Conservation (phyloP, 805 yeast species). For the Brettanomyces nanus region DNA sequence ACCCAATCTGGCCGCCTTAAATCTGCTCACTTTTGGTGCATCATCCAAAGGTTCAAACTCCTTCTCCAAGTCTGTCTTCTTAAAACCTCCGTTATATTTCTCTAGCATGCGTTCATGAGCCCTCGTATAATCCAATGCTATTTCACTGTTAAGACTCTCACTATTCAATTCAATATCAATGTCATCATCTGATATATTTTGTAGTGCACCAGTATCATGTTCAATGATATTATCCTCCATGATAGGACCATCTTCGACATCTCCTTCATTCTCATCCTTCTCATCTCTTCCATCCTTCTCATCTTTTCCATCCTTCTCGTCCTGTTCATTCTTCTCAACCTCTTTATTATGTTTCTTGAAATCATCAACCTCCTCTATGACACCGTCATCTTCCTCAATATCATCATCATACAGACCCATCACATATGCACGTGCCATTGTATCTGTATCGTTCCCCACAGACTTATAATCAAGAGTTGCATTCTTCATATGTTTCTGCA, state of each 20-base stretch:
- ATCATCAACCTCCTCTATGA: slow-evolving; percentile 46
- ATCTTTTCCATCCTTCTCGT: slow-evolving; percentile 3
- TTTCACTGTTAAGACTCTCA: slow-evolving; percentile 36
- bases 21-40: slow-evolving; percentile 48
- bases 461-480: slow-evolving; percentile 33
- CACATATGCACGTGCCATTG: slow-evolving; percentile 55
- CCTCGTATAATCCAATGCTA: slow-evolving; percentile 48
- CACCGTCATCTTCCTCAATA: slow-evolving; percentile 39
- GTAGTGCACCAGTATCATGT: slow-evolving; percentile 25
- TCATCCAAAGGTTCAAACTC: slow-evolving; percentile 67
- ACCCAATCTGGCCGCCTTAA: slow-evolving; percentile 46
- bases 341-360: slow-evolving; percentile 43
- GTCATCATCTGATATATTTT: slow-evolving; percentile 20
- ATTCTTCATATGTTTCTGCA: slow-evolving; percentile 12
- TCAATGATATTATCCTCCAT: slow-evolving; percentile 38
- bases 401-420: slow-evolving; percentile 57
- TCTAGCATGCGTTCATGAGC: slow-evolving; percentile 44
- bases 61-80: slow-evolving; percentile 36
- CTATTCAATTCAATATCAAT: slow-evolving; percentile 22
- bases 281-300: slow-evolving; percentile 19
- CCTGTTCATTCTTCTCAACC: slow-evolving; percentile 29
- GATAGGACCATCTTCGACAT: slow-evolving; percentile 28
- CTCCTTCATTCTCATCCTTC: slow-evolving; percentile 29
- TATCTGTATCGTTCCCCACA: slow-evolving; percentile 39
- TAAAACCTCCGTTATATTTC: slow-evolving; percentile 37